Conservation (phyloP, 208 protist species). For the Acanthamoeba quina region DNA sequence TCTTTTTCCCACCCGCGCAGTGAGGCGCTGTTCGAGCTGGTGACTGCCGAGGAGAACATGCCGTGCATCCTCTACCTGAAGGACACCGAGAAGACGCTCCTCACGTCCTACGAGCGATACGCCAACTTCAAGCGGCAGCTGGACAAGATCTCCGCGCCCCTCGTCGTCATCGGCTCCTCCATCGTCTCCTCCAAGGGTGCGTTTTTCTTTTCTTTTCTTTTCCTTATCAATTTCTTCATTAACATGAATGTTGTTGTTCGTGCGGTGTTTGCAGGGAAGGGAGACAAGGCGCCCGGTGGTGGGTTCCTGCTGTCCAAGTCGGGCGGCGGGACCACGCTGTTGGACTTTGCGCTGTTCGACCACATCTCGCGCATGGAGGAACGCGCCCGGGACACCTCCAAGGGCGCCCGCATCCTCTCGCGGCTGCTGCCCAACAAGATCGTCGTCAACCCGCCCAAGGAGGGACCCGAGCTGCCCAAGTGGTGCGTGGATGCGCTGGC, state of each 20-base stretch:
- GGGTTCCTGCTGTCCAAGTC: constrained; percentile 70
- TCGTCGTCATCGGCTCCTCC: constrained; percentile 69
- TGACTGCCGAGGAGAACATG: constrained; percentile 45
- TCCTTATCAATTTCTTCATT: neutral
- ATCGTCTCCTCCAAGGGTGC: constrained; percentile 32
- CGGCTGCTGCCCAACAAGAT: constrained; percentile 67
- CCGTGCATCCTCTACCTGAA: constrained; percentile 72
- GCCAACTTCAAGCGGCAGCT: constrained; percentile 49
- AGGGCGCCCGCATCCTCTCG: constrained; percentile 25
- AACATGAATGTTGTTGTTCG: neutral
- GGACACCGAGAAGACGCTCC: constrained; percentile 56
- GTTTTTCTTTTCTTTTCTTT: neutral
- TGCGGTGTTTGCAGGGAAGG: neutral
- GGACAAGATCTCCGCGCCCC: constrained; percentile 55
- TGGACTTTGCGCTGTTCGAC: constrained; percentile 71
- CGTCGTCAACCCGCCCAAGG: constrained; percentile 57
- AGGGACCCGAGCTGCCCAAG: constrained; percentile 41
- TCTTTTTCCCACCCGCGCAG: neutral
- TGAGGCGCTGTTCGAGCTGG: constrained; percentile 60
- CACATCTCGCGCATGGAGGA: constrained; percentile 73
- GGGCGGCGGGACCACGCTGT: constrained; percentile 29
- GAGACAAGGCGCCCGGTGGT: constrained; percentile 60
- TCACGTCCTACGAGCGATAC: constrained; percentile 59
- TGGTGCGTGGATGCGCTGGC: neutral
- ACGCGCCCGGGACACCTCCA: constrained; percentile 34